These are phyloP conservation scores for Durio zibethinus DNA, from an alignment of 345 rosid genomes.

Conservation along the genomic window DNA sequence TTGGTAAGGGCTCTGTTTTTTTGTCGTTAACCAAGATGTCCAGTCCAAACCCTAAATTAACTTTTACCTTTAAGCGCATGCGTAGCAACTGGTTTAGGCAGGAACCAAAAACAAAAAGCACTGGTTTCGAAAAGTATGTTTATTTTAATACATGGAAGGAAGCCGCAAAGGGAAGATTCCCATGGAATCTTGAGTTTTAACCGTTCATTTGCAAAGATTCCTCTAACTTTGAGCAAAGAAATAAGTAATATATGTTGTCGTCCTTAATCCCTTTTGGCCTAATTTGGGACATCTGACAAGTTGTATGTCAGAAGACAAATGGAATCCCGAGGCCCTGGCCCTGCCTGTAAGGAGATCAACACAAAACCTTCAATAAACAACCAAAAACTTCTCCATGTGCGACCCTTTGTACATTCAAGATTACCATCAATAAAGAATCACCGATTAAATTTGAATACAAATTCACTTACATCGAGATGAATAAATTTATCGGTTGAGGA, in stretches of 20 bases:
- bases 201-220: background rate
- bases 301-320: slow-evolving; percentile 15
- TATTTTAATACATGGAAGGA: background rate
- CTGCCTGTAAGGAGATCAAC: background rate
- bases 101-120: too few relatives aligned
- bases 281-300: background rate
- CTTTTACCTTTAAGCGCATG: too few relatives aligned
- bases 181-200: slow-evolving; percentile 3
- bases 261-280: too few relatives aligned
- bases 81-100: too few relatives aligned
- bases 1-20: too few relatives aligned
- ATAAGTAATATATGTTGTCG: background rate
- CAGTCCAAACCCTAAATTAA: background rate
- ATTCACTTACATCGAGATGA: too few relatives aligned
- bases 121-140: background rate
- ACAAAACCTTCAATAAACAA: background rate
- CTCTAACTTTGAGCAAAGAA: background rate
- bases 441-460: too few relatives aligned
- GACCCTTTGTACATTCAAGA: background rate
- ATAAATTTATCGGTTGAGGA: too few relatives aligned
- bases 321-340: background rate
- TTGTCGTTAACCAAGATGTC: background rate
- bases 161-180: slow-evolving; percentile 25
- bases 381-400: slow-evolving; percentile 32
- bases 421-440: too few relatives aligned